Evolutionary conservation across 345 rosid species (phyloP), one percentile per base, ranked within the genome.

Genomic region (Pistacia integerrima): DNA sequence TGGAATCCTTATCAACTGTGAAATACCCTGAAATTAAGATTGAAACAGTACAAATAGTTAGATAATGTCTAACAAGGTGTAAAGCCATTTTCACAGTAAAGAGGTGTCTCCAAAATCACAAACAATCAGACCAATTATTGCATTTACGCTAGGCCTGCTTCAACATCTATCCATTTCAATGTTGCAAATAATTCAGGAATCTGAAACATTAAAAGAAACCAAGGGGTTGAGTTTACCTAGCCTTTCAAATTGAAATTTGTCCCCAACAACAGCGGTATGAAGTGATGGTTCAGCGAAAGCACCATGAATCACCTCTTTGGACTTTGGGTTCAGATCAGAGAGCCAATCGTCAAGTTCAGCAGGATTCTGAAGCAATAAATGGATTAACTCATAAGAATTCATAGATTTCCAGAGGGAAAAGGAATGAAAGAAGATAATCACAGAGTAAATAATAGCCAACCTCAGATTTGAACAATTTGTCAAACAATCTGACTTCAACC

Each of bases 401-500:
- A 57, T 16, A 20, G 17, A 41, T 46, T 59, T 46, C 38, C 59
- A 69, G 46, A 59, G 48, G 44, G 49, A 22, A 67, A 33, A 2
- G 65, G 18, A 57, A 38, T 2, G 38, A 58, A 70, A 48, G 54
- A 69, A 48, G 25, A 52, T 30, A 57, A 14, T 25, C 54, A 67
- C 38, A 60, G 22, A 55, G 72, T 78, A 58, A 52, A 64, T 30
- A 73, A 65, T 33, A 41, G 66, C 76, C 67, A 71, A 92, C 99
- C 98, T 96, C 98, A 2, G 94, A 90, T 69, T 87, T 85, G 49
- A 96, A 96, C 70, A 96, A 89, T 77, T 82, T 96, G 67, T 93
- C 97, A 73, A 93, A 96, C 86, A 96, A 88, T 84, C 97, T 89
- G 79, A 96, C 98, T 93, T 93, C 98, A 63, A 92, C 84, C 77